phyloP scores from a whole-genome alignment of 169 alveolate genomes.

The Cyclospora cayetanensis region DNA sequence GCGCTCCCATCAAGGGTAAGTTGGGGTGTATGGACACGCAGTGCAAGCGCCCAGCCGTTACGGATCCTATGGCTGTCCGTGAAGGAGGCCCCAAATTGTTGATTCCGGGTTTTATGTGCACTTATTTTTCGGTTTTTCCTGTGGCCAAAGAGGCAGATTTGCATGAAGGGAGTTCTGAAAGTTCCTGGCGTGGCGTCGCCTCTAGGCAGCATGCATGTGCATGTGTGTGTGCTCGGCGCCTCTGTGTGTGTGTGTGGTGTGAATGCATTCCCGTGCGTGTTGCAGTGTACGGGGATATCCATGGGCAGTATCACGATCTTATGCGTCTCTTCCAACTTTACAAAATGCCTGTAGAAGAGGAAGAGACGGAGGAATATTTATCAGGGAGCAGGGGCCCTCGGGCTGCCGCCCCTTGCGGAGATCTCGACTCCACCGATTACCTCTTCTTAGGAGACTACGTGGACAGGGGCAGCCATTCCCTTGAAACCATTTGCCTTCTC shows the following conservation, averaged over 20 bases:
- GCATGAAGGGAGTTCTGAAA: not conserved
- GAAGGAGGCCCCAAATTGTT: too few relatives aligned
- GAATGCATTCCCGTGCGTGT: not conserved
- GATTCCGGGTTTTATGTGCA: too few relatives aligned
- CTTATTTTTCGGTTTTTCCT: too few relatives aligned
- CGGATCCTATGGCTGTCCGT: too few relatives aligned
- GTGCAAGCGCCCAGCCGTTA: too few relatives aligned
- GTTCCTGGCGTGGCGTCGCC: not conserved
- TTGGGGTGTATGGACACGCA: not conserved
- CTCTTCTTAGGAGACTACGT: constrained; percentile 98
- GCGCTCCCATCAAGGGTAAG: constrained; percentile 94
- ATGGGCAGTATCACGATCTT: constrained; percentile 98
- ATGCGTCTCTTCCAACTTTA: constrained; percentile 95
- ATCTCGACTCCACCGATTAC: constrained; percentile 97
- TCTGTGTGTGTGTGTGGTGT: constrained; percentile 43
- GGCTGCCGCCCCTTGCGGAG: constrained; percentile 84
- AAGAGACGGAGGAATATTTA: constrained; percentile 78
- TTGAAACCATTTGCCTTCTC: constrained; percentile 96
- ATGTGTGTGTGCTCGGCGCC: not conserved
- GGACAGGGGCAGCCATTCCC: constrained; percentile 97
- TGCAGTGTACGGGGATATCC: constrained; percentile 97
- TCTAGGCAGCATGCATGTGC: constrained; percentile 4
- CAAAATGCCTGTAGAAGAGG: constrained; percentile 89
- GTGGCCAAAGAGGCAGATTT: too few relatives aligned
- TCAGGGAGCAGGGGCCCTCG: not conserved